Percentiles rank a stretch among this genome's conserved stretches.
These are phyloP conservation scores for Raffaelea arxii DNA, from an alignment of 2,329 filamentous ascomycete species.

Conservation along the genomic window DNA sequence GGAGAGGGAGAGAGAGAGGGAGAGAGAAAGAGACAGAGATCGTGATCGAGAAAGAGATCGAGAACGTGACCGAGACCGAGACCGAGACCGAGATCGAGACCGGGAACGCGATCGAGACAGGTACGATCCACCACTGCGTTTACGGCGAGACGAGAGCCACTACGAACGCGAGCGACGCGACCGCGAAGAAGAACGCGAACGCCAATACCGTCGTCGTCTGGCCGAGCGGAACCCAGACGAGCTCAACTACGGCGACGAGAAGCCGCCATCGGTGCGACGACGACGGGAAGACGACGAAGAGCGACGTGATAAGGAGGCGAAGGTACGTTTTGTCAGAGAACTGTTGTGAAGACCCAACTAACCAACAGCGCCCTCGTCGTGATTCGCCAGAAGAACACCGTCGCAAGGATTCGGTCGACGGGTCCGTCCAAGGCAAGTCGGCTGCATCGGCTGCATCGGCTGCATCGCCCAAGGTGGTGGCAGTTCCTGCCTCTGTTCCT, in stretches of 20 bases:
- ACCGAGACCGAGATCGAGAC: slow-evolving; percentile 26
- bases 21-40: slow-evolving; percentile 16
- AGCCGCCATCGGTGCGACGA: slow-evolving; percentile 53
- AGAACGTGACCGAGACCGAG: slow-evolving; percentile 23
- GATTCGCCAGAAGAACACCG: slow-evolving; percentile 41
- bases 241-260: slow-evolving; percentile 78
- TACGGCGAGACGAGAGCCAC: slow-evolving; percentile 53
- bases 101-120: slow-evolving; percentile 36
- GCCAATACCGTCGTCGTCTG: slow-evolving; percentile 69
- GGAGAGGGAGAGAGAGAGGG: slow-evolving; percentile 25
- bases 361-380: slow-evolving; percentile 44
- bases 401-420: slow-evolving; percentile 22
- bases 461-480: no score
- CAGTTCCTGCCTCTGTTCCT: neutral
- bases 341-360: no score
- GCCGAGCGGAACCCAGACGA: slow-evolving; percentile 67
- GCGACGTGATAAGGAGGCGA: slow-evolving; percentile 55
- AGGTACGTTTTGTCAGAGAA: no score
- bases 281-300: slow-evolving; percentile 70
- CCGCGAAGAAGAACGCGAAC: slow-evolving; percentile 82
- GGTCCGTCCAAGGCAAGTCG: neutral
- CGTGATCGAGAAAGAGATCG: slow-evolving; percentile 24
- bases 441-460: neutral
- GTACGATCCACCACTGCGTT: slow-evolving; percentile 39
- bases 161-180: slow-evolving; percentile 84